Percentiles rank a stretch among this genome's conserved stretches.
These are phyloP conservation scores for Sugiyamaella novakii DNA, from an alignment of 1,139 yeast species.

Conservation along the genomic window DNA sequence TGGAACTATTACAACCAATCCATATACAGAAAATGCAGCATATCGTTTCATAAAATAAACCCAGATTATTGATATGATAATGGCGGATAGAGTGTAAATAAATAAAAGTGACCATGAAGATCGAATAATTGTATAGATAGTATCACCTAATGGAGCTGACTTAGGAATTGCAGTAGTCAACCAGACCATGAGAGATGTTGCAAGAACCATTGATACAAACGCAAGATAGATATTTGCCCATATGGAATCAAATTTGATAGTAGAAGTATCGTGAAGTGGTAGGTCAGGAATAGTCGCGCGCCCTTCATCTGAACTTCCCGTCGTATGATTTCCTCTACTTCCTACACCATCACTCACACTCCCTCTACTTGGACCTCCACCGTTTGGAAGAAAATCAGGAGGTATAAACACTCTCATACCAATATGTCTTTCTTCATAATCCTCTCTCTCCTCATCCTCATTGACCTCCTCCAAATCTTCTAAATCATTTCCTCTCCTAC, in stretches of 20 bases:
- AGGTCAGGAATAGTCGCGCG: constrained; percentile 23
- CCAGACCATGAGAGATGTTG: constrained; percentile 43
- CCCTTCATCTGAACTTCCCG: constrained; percentile 6
- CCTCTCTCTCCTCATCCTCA: not conserved
- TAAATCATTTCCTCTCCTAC: not conserved
- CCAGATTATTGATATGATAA: constrained; percentile 42
- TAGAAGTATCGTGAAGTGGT: constrained; percentile 23
- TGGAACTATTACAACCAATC: constrained; percentile 43
- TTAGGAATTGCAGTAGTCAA: constrained; percentile 37
- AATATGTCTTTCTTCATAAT: constrained; percentile 19
- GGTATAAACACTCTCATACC: constrained; percentile 33
- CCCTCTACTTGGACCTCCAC: constrained; percentile 22
- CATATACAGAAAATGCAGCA: constrained; percentile 42
- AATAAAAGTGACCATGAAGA: constrained; percentile 38
- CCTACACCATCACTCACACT: constrained; percentile 13
- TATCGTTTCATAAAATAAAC: constrained; percentile 38
- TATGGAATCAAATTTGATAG: constrained; percentile 33
- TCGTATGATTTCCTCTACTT: not conserved
- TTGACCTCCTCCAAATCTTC: not conserved
- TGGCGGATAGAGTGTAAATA: constrained; percentile 38
- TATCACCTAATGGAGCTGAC: constrained; percentile 40
- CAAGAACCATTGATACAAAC: constrained; percentile 38
- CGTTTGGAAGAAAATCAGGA: constrained; percentile 26
- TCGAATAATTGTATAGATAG: constrained; percentile 39
- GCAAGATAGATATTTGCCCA: constrained; percentile 41